These are phyloP conservation scores for Thelonectria discophora DNA, from an alignment of 2,329 filamentous ascomycete genomes.

Conservation along the genomic window DNA sequence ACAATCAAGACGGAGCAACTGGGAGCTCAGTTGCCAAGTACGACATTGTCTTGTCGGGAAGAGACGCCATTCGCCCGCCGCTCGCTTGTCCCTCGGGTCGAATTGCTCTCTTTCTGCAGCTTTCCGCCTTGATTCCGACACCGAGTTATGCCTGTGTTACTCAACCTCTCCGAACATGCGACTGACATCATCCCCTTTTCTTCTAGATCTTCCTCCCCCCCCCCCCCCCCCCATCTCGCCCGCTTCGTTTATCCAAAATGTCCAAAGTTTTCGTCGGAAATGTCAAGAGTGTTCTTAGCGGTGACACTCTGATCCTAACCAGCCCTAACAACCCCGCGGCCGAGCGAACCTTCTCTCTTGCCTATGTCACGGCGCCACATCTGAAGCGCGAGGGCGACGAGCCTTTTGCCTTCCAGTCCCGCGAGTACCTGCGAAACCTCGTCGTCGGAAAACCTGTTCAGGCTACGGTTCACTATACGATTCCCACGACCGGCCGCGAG, in stretches of 20 bases:
- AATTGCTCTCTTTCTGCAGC: not conserved
- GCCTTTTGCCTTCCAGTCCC: conserved; percentile 91
- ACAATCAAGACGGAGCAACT: not conserved
- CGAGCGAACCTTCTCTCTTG: conserved; percentile 88
- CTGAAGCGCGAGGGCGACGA: conserved; percentile 90
- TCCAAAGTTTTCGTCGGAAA: conserved; percentile 69
- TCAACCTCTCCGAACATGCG: not conserved
- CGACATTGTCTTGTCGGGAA: conserved; percentile 1
- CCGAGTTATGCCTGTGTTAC: not conserved
- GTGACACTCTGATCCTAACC: conserved; percentile 87
- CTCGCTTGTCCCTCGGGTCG: conserved; percentile 3
- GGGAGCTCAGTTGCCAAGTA: conserved; percentile 29
- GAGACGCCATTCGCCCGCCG: not conserved
- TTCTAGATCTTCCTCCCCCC: conserved; percentile 28
- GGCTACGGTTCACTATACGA: conserved; percentile 86
- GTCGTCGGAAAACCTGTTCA: conserved; percentile 87
- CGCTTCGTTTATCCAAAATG: conserved; percentile 50
- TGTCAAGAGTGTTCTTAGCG: conserved; percentile 94
- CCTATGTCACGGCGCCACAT: conserved; percentile 90
- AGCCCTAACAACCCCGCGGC: conserved; percentile 82
- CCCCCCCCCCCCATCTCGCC: conserved; percentile 27
- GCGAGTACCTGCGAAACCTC: conserved; percentile 87
- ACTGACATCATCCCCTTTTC: conserved; percentile 28
- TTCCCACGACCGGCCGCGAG: conserved; percentile 85
- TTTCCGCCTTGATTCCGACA: not conserved